Evolutionary conservation across 257 asterid species (phyloP), one percentile per base, ranked within the genome.

Genomic region (Forsythia suspensa): DNA sequence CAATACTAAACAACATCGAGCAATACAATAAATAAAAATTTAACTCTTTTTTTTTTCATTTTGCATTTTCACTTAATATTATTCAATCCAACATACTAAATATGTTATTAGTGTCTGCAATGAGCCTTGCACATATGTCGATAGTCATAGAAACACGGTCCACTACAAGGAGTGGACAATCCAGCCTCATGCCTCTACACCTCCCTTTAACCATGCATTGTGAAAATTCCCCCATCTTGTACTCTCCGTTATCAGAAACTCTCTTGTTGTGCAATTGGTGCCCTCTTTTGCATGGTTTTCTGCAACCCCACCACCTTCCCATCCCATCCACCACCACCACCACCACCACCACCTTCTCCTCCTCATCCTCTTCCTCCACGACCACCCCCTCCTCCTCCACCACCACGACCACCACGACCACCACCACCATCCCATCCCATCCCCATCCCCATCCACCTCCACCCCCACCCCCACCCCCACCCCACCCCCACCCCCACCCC

Each of bases 131-230:
- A 88, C 89, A 86, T 86, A n/a, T 86, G 48, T 4, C 36, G 71
- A 76, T 90, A 88, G 48, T 88, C 92, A 36, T 88, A 88, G 83
- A 81, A 84, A 72, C 92, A 86, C 66, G 82, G 85, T 21, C 90
- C 92, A 3, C 92, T 90, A 5, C 92, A 88, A 11, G 92, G 39
- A 88, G 88, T 67, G 90, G 92, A 69, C 92, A 88, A 20, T 86
- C 90, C 78, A 88, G 69, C 72, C 87, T 79, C 85, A 82, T 81
- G 6, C 90, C 90, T 76, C 66, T 72, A 55, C 89, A 85, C 70
- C 89, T 86, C 77, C 89, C 90, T 16, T 70, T 74, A 29, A 72
- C 80, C 88, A 84, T 81, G 83, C 92, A 88, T 57, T 84, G 84
- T 20, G 92, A 90, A 79, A 74, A 88, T 59, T 86, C 88, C 36